Evolutionary conservation across 1,284 basidiomycete species (phyloP).

Genomic region (Phylloporus sp.): DNA sequence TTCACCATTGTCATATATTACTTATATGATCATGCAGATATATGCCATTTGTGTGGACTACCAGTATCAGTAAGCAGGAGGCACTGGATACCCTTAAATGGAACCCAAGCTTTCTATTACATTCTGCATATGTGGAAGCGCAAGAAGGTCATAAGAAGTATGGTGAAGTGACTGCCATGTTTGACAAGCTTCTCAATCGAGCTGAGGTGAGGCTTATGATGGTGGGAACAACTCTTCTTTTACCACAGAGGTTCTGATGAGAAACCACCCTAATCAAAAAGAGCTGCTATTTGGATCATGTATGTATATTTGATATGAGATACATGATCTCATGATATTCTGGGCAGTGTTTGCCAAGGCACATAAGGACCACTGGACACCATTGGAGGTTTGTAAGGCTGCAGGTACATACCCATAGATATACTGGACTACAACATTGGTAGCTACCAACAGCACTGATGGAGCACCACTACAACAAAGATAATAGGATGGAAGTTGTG

Average conservation of each 20-base stretch:
- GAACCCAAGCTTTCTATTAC: conserved; percentile 92
- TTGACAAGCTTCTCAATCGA: conserved; percentile 80
- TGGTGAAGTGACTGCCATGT: conserved; percentile 69
- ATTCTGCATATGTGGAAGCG: conserved; percentile 88
- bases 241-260: conserved; percentile 49
- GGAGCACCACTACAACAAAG: conserved; percentile 96
- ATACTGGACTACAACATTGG: conserved; percentile 14
- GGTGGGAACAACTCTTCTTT: conserved; percentile 45
- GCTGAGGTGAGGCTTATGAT: conserved; percentile 30
- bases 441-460: conserved; percentile 69
- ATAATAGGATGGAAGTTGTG: conserved; percentile 70
- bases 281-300: conserved; percentile 76
- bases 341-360: conserved; percentile 85
- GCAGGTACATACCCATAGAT: conserved; percentile 61
- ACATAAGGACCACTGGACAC: conserved; percentile 81
- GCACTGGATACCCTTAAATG: conserved; percentile 82
- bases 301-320: conserved; percentile 87
- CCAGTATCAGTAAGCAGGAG: conserved; percentile 76
- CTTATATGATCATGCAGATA: conserved; percentile 61
- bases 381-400: conserved; percentile 96
- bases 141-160: conserved; percentile 75
- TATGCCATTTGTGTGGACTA: conserved; percentile 86
- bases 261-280: conserved; percentile 49
- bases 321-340: conserved; percentile 64
- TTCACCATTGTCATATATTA: background rate